Percentiles rank a stretch among this genome's conserved stretches.
Evolutionary conservation across 306 rosid species (phyloP).

Genomic region (Chamaecrista fasciculata): DNA sequence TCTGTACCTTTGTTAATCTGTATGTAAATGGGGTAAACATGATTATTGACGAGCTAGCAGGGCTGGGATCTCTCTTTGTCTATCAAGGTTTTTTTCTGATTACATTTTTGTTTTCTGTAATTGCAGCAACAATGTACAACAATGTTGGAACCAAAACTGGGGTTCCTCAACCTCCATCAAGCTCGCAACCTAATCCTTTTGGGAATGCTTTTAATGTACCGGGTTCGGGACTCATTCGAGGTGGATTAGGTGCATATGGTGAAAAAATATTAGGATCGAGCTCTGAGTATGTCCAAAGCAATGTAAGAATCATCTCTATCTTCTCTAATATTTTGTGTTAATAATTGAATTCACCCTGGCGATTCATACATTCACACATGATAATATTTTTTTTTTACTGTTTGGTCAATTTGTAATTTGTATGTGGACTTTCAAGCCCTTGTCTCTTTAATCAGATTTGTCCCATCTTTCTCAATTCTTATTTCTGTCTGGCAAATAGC

Average conservation of each 20-base stretch:
- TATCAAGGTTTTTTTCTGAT: conserved; percentile 15
- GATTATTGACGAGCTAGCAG: background rate
- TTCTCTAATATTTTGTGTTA: conserved; percentile 18
- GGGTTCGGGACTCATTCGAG: conserved; percentile 79
- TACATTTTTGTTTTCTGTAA: background rate
- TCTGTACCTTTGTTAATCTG: conserved; percentile 10
- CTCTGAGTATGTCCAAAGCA: conserved; percentile 85
- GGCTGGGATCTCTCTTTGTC: background rate
- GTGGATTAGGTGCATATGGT: conserved; percentile 87
- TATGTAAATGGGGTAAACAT: conserved; percentile 1
- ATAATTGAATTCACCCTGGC: conserved; percentile 10
- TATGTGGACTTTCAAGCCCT: background rate
- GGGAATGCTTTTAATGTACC: conserved; percentile 74
- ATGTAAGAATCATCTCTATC: conserved; percentile 49
- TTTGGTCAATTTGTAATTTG: background rate
- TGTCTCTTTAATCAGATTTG: background rate
- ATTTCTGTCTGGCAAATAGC: conserved; percentile 3
- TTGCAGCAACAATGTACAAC: conserved; percentile 54
- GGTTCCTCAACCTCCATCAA: conserved; percentile 45
- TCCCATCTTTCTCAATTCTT: background rate
- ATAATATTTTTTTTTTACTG: background rate
- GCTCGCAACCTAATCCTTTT: conserved; percentile 59
- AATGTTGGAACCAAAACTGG: conserved; percentile 55
- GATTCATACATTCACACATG: conserved; percentile 41
- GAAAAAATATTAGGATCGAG: conserved; percentile 77